These are phyloP conservation scores for Alternaria arborescens DNA, from an alignment of 2,329 filamentous ascomycete genomes.

Conservation along the genomic window DNA sequence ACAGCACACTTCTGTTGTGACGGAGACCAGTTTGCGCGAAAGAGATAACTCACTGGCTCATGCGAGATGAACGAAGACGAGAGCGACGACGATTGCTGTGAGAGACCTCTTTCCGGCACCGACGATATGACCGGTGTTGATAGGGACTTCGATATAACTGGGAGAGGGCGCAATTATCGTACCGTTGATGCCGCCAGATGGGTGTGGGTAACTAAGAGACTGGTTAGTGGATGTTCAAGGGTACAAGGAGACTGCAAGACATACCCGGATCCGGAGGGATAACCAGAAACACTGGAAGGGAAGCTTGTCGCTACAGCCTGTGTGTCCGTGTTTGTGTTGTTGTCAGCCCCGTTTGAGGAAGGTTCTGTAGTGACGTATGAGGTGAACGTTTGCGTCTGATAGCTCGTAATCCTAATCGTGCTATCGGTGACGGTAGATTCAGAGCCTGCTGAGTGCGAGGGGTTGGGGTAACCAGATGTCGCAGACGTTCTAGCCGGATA, in stretches of 20 bases:
- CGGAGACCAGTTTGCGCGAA: slow-evolving; percentile 13
- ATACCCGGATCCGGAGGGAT: slow-evolving; percentile 41
- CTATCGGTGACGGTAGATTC: slow-evolving; percentile 22
- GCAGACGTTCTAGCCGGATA: slow-evolving; percentile 15
- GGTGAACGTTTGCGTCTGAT: slow-evolving; percentile 32
- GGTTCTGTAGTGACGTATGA: slow-evolving; percentile 29
- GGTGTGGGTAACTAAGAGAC: slow-evolving; percentile 23
- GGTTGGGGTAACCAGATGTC: slow-evolving; percentile 23
- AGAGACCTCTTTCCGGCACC: slow-evolving; percentile 36
- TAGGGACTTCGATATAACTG: slow-evolving; percentile 32
- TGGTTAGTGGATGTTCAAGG: slow-evolving; percentile 13
- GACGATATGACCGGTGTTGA: slow-evolving; percentile 36
- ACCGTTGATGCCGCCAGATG: slow-evolving; percentile 31
- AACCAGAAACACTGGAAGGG: slow-evolving; percentile 26
- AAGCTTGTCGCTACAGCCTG: slow-evolving; percentile 29
- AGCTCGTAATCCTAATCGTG: slow-evolving; percentile 39
- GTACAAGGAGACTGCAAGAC: not conserved
- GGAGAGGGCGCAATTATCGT: slow-evolving; percentile 36
- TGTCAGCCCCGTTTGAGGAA: slow-evolving; percentile 12
- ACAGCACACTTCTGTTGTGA: slow-evolving; percentile 17
- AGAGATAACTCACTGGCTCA: slow-evolving; percentile 16
- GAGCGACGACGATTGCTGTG: slow-evolving; percentile 37
- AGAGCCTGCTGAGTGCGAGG: slow-evolving; percentile 13
- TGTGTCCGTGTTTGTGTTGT: slow-evolving; percentile 25
- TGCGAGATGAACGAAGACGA: slow-evolving; percentile 39